Base-by-base conservation (phyloP, 2,329 filamentous ascomycete species). In the Parastagonospora avenae region DNA sequence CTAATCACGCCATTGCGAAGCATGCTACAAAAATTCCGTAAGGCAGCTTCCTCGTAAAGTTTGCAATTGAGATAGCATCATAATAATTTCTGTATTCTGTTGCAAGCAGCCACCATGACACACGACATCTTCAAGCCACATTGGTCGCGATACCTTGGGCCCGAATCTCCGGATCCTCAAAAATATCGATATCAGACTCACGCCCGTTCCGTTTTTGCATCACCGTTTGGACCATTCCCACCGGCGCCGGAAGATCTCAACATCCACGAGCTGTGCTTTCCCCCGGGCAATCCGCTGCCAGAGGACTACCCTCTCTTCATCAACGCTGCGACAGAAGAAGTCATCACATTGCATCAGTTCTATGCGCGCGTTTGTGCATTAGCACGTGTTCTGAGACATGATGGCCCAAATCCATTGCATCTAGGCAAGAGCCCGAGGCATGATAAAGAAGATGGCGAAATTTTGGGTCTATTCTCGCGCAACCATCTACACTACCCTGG, bases 401-500 rank as follows among this genome's bases (percentile, higher is more conserved):
- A 68, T 52, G 67, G 68, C 4, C 60, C 63, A 11, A 69, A 70
- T 46, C 64, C 67, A 8, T 32, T 71, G 4, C 29, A 36, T 0
- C 40, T 69, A 9, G 35, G 41, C 1, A 54, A 51, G 31, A 66
- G 64, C 10, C 66, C 67, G 1, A 35, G 59, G 8, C 44, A 57
- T 27, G 68, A 68, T 28, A 55, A 52, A 36, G 54, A 68, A 29
- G 54, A 66, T 38, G 68, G 68, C 2, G 68, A 70, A 46, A 68
- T 70, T 11, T 24, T 69, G 8, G 67, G 63, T 2, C 42, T 71
- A 0, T 66, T 69, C 32, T 63, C 59, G 6, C 43, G 52, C 9
- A 71, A 71, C 14, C 64, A 70, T 27, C 54, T 71, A n/a, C 62
- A 71, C 30, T 70, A 69, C 43, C 68, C 68, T 1, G 61, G 55